Base-by-base conservation (phyloP, 371 early-diverging fungal species). In the Rhizopus sp. region DNA sequence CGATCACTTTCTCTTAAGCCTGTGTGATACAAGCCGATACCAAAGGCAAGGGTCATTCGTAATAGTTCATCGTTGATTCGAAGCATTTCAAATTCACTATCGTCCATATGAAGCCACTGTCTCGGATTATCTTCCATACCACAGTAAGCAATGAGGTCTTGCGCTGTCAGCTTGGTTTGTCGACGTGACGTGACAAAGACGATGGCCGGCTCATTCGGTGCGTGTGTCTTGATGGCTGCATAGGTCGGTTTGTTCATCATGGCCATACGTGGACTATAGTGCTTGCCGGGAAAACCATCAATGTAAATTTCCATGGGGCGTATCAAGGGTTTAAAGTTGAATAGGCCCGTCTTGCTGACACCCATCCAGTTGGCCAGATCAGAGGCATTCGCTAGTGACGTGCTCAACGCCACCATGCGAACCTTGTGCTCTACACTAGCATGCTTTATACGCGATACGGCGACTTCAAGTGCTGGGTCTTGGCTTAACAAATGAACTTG, bases 1-100 rank as follows among this genome's bases (percentile, higher is more conserved):
- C 99, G 84, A 57, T 98, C 96, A 10, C 70, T 70, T 57, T 97
- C 93, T 5, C 93, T 88, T 37, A 99, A 75, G 29, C 99, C 99
- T 10, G 99, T 98, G 71, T 99, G 99, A 76, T 99, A 99, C 48
- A 99, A 81, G 8, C 98, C 99, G 46, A 99, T 94, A 57, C 98
- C 99, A 70, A 96, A 97, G 23, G 85, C 85, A n/a, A 97, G 86
- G 0, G 93, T 70, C 63, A 88, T 77, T 10, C 85, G 85, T 54
- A 96, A 73, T 13, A 88, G 74, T 47, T 88, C 86, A 53, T 98
- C 98, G 41, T 88, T 81, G 8, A 95, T 83, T 48, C 74, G 73
- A 4, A 93, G 53, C 51, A 73, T 68, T 16, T 94, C 93, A 42
- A 94, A 64, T 57, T 93, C 96, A 23, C 78, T 73, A 53, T 95